Conservation (phyloP, 2,329 filamentous ascomycete species). For the Claviceps cyperi region DNA sequence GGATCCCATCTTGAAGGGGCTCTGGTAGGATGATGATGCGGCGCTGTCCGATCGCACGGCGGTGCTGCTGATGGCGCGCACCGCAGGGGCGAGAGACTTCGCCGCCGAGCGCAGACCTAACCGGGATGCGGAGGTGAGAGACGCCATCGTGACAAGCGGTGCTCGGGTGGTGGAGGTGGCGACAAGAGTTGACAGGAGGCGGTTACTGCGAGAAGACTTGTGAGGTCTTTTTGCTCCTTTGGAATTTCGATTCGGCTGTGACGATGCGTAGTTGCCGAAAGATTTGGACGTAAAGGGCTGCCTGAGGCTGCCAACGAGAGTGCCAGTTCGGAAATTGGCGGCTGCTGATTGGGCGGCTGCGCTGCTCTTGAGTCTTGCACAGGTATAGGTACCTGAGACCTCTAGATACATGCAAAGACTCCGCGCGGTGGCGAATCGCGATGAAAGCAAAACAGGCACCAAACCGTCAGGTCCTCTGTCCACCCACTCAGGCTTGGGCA, state of each 20-base stretch:
- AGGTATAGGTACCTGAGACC: no score
- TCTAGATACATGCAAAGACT: no score
- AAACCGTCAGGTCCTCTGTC: no score
- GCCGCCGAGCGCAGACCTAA: constrained; percentile 48
- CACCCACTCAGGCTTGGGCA: no score
- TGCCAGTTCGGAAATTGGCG: constrained; percentile 31
- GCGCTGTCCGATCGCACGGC: constrained; percentile 33
- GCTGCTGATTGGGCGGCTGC: constrained; percentile 32
- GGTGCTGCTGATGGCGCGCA: constrained; percentile 43
- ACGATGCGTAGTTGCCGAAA: constrained; percentile 26
- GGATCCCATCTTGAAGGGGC: constrained; percentile 49
- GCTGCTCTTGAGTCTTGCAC: no score
- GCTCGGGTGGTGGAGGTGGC: constrained; percentile 5
- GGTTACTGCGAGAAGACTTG: constrained; percentile 11
- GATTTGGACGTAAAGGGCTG: constrained; percentile 24
- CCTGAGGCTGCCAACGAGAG: constrained; percentile 27
- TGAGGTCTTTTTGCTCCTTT: constrained; percentile 35
- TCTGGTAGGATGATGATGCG: constrained; percentile 37
- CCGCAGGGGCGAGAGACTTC: constrained; percentile 24
- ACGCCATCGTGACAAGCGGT: constrained; percentile 39
- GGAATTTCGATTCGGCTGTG: constrained; percentile 15
- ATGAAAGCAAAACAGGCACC: no score
- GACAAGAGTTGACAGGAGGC: constrained; percentile 4
- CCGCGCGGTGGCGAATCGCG: no score
- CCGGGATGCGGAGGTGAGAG: constrained; percentile 54